phyloP scores from a whole-genome alignment of 768 basidiomycete species.

The Hypholoma fasciculare region DNA sequence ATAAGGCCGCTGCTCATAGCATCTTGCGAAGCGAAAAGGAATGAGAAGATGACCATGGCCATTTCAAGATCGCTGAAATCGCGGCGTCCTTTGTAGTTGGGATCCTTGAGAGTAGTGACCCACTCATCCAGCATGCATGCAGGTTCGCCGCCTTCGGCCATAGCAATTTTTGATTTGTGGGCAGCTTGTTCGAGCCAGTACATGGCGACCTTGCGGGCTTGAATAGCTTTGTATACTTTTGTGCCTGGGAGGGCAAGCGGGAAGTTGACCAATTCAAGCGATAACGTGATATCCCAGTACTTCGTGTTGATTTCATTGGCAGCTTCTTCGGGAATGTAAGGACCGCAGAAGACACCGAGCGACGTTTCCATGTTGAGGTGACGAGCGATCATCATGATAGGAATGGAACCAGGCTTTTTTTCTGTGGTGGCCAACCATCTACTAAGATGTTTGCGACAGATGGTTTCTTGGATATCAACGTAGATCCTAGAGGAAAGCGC shows the following conservation, averaged over 20 bases:
- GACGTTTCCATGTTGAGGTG: constrained; percentile 97
- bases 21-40: constrained; percentile 96
- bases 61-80: constrained; percentile 95
- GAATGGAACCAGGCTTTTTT: constrained; percentile 46
- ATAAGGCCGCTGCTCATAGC: constrained; percentile 98
- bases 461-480: constrained; percentile 76
- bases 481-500: constrained; percentile 60
- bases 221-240: constrained; percentile 91
- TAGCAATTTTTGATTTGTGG: constrained; percentile 72
- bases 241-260: constrained; percentile 94
- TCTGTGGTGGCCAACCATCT: constrained; percentile 67
- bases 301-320: constrained; percentile 83
- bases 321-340: constrained; percentile 81
- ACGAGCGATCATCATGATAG: constrained; percentile 91
- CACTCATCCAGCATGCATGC: constrained; percentile 93
- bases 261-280: constrained; percentile 98
- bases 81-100: constrained; percentile 69
- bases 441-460: constrained; percentile 74
- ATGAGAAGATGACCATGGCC: constrained; percentile 95
- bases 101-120: constrained; percentile 73
- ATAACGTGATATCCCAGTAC: constrained; percentile 95
- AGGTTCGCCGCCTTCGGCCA: constrained; percentile 79
- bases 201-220: constrained; percentile 86
- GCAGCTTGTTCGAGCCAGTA: constrained; percentile 81
- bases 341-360: constrained; percentile 92